Base-by-base conservation (phyloP, 2,329 filamentous ascomycete species). In the Cephalotrichum gorgonifer region DNA sequence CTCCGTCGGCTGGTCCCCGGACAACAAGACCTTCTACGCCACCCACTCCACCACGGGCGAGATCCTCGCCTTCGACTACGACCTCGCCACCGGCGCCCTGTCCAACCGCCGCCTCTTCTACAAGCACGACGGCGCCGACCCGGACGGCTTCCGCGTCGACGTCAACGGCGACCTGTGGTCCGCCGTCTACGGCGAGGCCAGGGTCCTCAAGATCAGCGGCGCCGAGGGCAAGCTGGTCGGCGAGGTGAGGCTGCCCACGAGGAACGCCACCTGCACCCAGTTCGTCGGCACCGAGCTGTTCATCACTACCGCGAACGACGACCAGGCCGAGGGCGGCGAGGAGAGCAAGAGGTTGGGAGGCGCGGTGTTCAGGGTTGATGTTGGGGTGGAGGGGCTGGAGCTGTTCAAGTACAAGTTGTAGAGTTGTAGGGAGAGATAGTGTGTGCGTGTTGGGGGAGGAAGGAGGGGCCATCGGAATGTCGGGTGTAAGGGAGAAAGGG, bases 141-240 rank as follows among this genome's bases (percentile, higher is more conserved):
- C 88, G 1, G 90, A 96, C 64, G 90, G 90, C 2, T 90, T 91
- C 66, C 83, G 84, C 53, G 78, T 94, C 58, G 90, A 96, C 60
- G 77, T 75, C 41, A 80, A 94, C 49, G 89, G 88, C n/a, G 84
- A 85, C 68, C 74, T 95, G 58, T 96, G 91, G 90, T 83, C 86
- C 53, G 86, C 88, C 7, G 73, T 93, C n/a, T 93, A 88, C 61
- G 88, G 88, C 48, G 86, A 85, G 53, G 72, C 78, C 51, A 78
- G 80, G 52, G 86, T 95, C 23, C 68, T 95, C 55, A 80, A 85
- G 62, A 83, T 95, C 59, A 79, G 76, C 44, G n/a, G n/a, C n/a
- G 78, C 81, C 4, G 64, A 75, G 46, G 88, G 88, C 3, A 70
- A 81, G 58, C 66, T 95, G 27, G 72, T 90, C 5, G 88, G 86